Conservation (phyloP, 2,329 filamentous ascomycete species). For the Aspergillus sp. region DNA sequence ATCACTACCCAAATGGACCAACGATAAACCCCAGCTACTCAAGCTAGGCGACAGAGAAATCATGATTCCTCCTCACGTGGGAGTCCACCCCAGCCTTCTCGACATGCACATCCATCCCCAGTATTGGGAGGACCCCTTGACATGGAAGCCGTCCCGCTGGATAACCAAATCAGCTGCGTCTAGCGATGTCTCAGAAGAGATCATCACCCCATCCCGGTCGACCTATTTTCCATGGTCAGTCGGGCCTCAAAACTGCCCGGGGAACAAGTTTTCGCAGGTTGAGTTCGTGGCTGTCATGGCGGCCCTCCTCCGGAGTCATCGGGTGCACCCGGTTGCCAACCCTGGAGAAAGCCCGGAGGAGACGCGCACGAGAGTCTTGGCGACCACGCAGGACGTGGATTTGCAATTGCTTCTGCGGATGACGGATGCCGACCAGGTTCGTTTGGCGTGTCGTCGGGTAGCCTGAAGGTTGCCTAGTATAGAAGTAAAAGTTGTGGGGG, state of each 20-base stretch:
- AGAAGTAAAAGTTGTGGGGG: not conserved
- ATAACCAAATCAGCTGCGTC: not conserved
- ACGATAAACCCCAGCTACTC: not conserved
- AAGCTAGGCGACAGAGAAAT: not conserved
- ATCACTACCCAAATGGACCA: constrained; percentile 9
- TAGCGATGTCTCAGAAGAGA: not conserved
- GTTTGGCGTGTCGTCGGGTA: not conserved
- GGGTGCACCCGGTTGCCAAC: not conserved
- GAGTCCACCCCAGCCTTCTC: not conserved
- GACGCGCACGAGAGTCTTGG: not conserved
- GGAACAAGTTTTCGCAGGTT: constrained; percentile 7
- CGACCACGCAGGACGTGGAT: constrained; percentile 3
- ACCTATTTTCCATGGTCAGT: constrained; percentile 11
- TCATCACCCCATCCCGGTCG: not conserved
- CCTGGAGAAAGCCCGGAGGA: not conserved
- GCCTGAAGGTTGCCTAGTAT: not conserved
- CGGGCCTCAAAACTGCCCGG: constrained; percentile 7
- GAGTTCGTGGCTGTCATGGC: constrained; percentile 12
- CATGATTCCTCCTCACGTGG: not conserved
- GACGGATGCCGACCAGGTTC: constrained; percentile 3
- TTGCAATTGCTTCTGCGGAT: constrained; percentile 4
- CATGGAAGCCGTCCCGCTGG: constrained; percentile 8
- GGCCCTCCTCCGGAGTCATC: not conserved
- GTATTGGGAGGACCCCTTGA: constrained; percentile 4
- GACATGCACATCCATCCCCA: constrained; percentile 1